Evolutionary conservation across 1,284 basidiomycete genomes (phyloP), one percentile per base, ranked within the genome.

Genomic region (Ustilago bromivora): DNA sequence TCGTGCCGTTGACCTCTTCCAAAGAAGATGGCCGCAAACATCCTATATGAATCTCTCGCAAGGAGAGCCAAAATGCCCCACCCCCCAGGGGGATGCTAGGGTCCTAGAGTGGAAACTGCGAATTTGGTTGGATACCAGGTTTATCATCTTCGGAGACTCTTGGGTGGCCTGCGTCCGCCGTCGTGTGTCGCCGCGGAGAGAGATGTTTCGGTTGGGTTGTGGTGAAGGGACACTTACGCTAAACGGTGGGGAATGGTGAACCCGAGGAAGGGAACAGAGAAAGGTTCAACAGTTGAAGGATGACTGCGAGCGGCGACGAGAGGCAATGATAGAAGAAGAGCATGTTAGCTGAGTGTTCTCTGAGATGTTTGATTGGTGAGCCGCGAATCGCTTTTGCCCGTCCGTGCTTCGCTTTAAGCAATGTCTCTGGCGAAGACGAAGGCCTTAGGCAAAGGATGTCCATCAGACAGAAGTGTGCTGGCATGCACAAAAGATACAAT

Each of bases 41-140:
- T 41, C 69, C 71, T 70, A 78, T 74, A 60, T 71, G 78, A 79
- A 75, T 82, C 81, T 84, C 82, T 85, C 80, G 76, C 66, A 59
- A 73, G 75, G 81, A 82, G 84, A 84, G 83, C 83, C 83, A 80
- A 71, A 61, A 62, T 75, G 76, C 80, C 63, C 81, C 83, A 82
- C 67, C 78, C 71, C 73, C 64, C 38, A 68, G 46, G 64, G 73
- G 74, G 79, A 71, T 82, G 81, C 80, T 46, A 66, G 81, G 83
- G 80, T 70, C 72, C 76, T 85, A 85, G 84, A 85, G 84, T 85
- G 83, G 84, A 85, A 85, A 85, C 84, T 85, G 84, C 84, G 84
- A 85, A 85, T 83, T 84, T 84, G 83, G 83, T 78, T 85, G 84
- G 84, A 85, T 85, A 85, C 84, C 84, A 85, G 70, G 77, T 41